A percentile compares a stretch with the other conserved stretches of the same genome.
These are phyloP conservation scores for Silene noctiflora DNA, from an alignment of 179 eudicot species.

Conservation along the genomic window DNA sequence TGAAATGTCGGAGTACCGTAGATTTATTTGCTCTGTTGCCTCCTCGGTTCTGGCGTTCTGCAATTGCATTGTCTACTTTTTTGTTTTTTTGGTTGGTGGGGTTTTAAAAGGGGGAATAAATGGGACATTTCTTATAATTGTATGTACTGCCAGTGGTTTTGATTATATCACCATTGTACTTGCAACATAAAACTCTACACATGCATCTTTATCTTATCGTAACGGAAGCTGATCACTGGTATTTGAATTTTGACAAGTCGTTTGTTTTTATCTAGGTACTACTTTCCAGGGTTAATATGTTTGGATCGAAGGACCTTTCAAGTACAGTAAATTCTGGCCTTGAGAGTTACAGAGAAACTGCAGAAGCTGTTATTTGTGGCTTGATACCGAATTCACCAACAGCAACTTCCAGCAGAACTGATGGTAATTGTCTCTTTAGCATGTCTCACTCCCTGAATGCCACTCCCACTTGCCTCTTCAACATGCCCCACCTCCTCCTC, in stretches of 20 bases:
- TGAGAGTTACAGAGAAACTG: constrained; percentile 57
- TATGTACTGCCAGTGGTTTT: background rate
- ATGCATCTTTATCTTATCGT: background rate
- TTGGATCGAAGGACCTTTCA: constrained; percentile 55
- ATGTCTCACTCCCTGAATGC: background rate
- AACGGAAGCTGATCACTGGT: constrained; percentile 10
- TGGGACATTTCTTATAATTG: background rate
- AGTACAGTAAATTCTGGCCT: constrained; percentile 52
- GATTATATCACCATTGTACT: background rate
- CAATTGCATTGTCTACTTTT: background rate
- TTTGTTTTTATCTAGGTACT: constrained; percentile 52
- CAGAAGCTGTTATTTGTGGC: constrained; percentile 91
- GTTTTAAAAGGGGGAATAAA: background rate
- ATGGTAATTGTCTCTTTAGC: constrained; percentile 34
- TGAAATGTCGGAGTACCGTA: too few species aligned
- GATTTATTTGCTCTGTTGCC: background rate
- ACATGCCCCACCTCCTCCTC: background rate
- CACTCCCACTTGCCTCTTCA: background rate
- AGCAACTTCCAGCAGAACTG: constrained; percentile 78
- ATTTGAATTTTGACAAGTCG: constrained; percentile 2
- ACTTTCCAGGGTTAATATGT: constrained; percentile 75
- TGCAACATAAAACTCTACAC: too few species aligned
- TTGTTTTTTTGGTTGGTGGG: background rate
- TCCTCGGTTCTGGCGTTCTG: background rate
- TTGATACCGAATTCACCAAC: constrained; percentile 82